These are phyloP conservation scores for Coemansia sp. DNA, from an alignment of 192 early-diverging fungal genomes.

Conservation along the genomic window DNA sequence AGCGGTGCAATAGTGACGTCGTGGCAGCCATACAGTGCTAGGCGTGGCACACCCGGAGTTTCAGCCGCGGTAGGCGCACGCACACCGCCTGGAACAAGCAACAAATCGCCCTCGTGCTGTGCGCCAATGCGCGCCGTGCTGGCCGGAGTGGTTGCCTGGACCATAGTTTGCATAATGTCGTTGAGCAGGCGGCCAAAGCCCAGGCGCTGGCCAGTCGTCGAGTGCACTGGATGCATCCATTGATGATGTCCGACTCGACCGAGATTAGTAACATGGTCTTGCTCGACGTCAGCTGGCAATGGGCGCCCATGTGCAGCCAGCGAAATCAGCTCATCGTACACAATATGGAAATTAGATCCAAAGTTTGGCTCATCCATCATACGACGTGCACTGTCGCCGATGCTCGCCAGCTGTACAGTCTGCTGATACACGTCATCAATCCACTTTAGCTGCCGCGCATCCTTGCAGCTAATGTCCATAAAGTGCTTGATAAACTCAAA, in stretches of 20 bases:
- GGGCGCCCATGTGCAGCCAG: slow-evolving; percentile 27
- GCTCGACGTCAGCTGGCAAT: slow-evolving; percentile 25
- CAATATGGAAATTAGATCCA: slow-evolving; percentile 30
- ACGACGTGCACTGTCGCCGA: slow-evolving; percentile 16
- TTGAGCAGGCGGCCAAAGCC: slow-evolving; percentile 33
- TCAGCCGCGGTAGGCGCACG: slow-evolving; percentile 8
- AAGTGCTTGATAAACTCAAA: slow-evolving; percentile 30
- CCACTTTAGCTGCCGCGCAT: slow-evolving; percentile 19
- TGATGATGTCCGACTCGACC: slow-evolving; percentile 23
- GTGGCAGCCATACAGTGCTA: slow-evolving; percentile 34
- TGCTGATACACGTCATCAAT: slow-evolving; percentile 37
- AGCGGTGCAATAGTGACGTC: slow-evolving; percentile 35
- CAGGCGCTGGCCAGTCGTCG: slow-evolving; percentile 24
- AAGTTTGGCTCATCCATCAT: slow-evolving; percentile 16
- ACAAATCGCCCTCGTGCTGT: slow-evolving; percentile 18
- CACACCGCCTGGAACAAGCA: slow-evolving; percentile 16
- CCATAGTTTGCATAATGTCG: slow-evolving; percentile 27
- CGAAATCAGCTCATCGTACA: slow-evolving; percentile 43
- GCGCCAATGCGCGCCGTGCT: slow-evolving; percentile 5
- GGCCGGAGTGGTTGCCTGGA: slow-evolving; percentile 12
- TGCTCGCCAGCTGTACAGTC: slow-evolving; percentile 17
- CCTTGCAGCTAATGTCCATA: not conserved
- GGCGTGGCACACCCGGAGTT: slow-evolving; percentile 24
- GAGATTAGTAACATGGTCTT: slow-evolving; percentile 16
- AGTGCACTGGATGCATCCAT: slow-evolving; percentile 18